Conservation (phyloP, 345 rosid species). For the Hypericum androsaemum region DNA sequence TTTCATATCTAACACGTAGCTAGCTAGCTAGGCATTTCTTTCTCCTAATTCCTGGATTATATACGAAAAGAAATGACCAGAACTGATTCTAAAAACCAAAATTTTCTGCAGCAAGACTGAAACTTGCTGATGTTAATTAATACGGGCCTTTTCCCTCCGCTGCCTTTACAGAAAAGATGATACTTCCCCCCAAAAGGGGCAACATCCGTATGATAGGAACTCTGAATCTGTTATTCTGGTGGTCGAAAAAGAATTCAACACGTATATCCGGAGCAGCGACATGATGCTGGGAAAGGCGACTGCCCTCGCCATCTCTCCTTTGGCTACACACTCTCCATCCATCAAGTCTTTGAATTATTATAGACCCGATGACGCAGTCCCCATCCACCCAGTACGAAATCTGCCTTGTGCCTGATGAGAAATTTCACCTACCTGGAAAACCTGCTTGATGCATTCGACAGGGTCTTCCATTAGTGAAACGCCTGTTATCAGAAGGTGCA, state of each 20-base stretch:
- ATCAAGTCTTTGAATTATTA: not conserved
- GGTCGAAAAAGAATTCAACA: constrained; percentile 31
- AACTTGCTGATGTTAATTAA: constrained; percentile 25
- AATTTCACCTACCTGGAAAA: constrained; percentile 49
- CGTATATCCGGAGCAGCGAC: constrained; percentile 9
- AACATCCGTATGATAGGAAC: constrained; percentile 1
- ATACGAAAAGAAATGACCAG: constrained; percentile 42
- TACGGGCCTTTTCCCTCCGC: constrained; percentile 13
- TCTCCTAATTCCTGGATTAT: constrained; percentile 29
- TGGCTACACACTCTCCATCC: constrained; percentile 9
- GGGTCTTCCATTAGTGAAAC: constrained; percentile 17
- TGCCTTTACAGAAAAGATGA: constrained; percentile 11
- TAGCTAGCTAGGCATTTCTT: constrained; percentile 13
- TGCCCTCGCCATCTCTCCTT: constrained; percentile 9
- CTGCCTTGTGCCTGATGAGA: constrained; percentile 38
- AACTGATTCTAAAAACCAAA: constrained; percentile 20
- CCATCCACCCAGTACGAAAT: not conserved
- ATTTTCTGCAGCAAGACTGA: constrained; percentile 18
- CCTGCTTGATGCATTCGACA: constrained; percentile 52
- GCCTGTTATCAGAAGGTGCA: constrained; percentile 58
- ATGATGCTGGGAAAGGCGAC: constrained; percentile 16
- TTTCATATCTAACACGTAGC: constrained; percentile 19
- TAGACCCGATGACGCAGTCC: too few relatives aligned
- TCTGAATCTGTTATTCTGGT: constrained; percentile 20
- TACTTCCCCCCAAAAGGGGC: constrained; percentile 14